A percentile compares a stretch with the other conserved stretches of the same genome.
Evolutionary conservation across 23 red algal genomes (phyloP).

Genomic region (Chondrus crispus): DNA sequence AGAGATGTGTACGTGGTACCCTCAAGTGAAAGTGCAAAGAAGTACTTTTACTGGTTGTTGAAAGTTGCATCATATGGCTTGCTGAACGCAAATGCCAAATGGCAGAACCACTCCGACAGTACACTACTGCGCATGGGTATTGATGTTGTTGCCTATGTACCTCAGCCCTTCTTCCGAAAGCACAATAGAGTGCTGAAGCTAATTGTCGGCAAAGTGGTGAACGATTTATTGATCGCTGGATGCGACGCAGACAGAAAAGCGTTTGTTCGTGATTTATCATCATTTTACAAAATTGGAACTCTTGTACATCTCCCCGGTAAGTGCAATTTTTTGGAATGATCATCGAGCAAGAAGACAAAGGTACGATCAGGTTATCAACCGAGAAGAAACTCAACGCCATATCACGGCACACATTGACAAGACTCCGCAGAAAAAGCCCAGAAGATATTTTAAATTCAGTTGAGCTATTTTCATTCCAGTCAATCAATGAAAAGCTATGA

Average conservation of each 20-base stretch:
- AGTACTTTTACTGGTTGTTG: not conserved
- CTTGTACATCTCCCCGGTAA: not conserved
- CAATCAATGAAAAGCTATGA: not conserved
- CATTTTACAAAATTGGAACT: not conserved
- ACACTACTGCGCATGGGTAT: not conserved
- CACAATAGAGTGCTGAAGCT: not conserved
- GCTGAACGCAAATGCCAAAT: not conserved
- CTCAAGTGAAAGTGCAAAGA: not conserved
- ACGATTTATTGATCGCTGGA: not conserved
- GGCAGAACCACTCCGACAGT: not conserved
- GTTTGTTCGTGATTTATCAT: not conserved
- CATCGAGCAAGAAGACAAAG: not conserved
- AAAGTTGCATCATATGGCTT: not conserved
- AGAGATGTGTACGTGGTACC: not conserved
- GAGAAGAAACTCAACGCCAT: not conserved
- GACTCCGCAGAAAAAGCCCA: not conserved
- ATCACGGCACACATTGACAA: not conserved
- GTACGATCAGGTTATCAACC: not conserved
- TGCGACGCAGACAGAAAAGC: not conserved
- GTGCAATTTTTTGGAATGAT: not conserved
- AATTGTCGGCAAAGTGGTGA: not conserved
- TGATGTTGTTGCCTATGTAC: not conserved
- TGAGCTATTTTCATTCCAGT: not conserved
- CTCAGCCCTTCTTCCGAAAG: not conserved
- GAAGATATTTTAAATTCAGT: not conserved